phyloP scores from a whole-genome alignment of 2,329 filamentous ascomycete species.

The Aspergillus pseudoterreus region DNA sequence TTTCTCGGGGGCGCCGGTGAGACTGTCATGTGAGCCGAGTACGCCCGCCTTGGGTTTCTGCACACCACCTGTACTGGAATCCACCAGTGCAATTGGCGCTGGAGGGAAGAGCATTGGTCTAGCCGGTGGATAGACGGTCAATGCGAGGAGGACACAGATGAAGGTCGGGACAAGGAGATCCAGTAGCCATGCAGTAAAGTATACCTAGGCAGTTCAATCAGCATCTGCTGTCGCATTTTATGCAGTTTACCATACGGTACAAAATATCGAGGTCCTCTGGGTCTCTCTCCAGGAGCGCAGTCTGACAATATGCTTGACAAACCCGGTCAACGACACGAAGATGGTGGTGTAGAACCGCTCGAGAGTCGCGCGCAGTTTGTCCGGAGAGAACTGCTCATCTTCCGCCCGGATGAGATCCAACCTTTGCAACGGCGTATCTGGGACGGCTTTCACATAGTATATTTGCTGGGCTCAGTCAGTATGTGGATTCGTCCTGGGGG shows the following conservation, averaged over 20 bases:
- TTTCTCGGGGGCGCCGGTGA: constrained; percentile 78
- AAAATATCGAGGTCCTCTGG: constrained; percentile 54
- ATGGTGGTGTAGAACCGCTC: constrained; percentile 82
- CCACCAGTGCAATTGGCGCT: constrained; percentile 70
- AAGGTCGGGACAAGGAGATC: constrained; percentile 67
- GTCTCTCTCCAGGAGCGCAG: constrained; percentile 76
- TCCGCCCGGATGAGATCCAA: constrained; percentile 78
- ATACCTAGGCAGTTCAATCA: constrained; percentile 34
- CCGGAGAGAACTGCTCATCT: constrained; percentile 79
- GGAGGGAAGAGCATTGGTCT: constrained; percentile 69
- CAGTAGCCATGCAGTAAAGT: constrained; percentile 65
- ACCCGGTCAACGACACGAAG: constrained; percentile 61
- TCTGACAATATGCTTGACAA: constrained; percentile 70
- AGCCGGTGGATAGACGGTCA: constrained; percentile 64
- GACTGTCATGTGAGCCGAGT: constrained; percentile 69
- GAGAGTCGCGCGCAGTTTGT: constrained; percentile 73
- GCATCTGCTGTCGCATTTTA: no score
- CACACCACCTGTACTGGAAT: constrained; percentile 65
- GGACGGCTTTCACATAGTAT: constrained; percentile 67
- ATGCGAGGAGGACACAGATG: constrained; percentile 55
- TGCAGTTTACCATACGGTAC: background rate
- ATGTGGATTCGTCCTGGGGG: background rate
- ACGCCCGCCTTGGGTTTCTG: constrained; percentile 75
- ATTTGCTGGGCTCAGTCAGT: constrained; percentile 50
- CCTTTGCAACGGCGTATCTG: constrained; percentile 58